Evolutionary conservation across 805 yeast species (phyloP), one percentile per base, ranked within the genome.

Genomic region (Danielia oregonensis): DNA sequence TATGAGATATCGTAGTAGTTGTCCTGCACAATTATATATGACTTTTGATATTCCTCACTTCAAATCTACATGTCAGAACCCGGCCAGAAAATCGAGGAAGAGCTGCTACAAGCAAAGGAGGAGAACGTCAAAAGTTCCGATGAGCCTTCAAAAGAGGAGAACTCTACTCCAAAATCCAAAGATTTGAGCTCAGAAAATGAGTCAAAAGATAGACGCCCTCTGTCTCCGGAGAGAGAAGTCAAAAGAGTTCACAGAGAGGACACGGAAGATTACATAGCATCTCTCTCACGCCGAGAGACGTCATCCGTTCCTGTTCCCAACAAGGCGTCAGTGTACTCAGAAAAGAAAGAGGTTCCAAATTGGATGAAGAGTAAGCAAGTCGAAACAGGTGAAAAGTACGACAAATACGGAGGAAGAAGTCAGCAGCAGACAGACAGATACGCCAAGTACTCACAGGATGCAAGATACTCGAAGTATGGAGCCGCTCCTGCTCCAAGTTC

Each of bases 301-400:
- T n/a, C 31, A 11, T 13, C 37, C 4, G 29, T 32, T 7, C 18
- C 22, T 3, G 30, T 33, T 21, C 33, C 36, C n/a, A 5, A 24
- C 6, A 28, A 30, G 9, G 24, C 54, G 3, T 59, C 64, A 2
- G 58, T 50, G n/a, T 63, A 60, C 42, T 6, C 22, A 9, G 22
- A 19, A 9, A 19, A 19, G 9, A 40, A 49, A 7, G 57, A 48
- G 8, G 40, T 50, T 4, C 72, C 72, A 2, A 68, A 66, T 3
- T 67, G 72, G 72, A 49, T 65, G 55, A 60, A 57, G 37, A 48
- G 54, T 26, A 42, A 43, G 14, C 48, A 39, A 8, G 44, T 45
- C 13, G 54, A 49, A 27, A 46, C 44, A 7, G 36, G 43, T 3
- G 49, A 52, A 29, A 67, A 65, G 42, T 67, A 67, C 46, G 71